Conservation (phyloP, 352 stramenopile species). For the Aphanomyces invadans region DNA sequence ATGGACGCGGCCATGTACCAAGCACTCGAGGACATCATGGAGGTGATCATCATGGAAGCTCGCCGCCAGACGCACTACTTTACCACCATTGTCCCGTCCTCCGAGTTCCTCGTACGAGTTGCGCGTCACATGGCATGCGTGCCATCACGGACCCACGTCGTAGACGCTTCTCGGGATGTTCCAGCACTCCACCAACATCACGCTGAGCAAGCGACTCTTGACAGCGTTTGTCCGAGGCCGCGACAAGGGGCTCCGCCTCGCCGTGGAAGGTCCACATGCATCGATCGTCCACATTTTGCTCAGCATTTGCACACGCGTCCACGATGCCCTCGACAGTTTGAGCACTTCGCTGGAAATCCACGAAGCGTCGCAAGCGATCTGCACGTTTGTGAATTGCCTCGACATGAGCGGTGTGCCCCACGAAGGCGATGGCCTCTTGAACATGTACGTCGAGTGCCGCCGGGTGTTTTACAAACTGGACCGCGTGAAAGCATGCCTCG, state of each 20-base stretch:
- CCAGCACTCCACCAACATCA: constrained; percentile 64
- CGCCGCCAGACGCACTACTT: constrained; percentile 65
- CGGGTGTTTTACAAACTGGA: constrained; percentile 85
- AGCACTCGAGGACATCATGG: constrained; percentile 57
- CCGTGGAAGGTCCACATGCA: constrained; percentile 61
- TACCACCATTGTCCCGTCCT: constrained; percentile 60
- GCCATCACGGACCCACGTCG: no score
- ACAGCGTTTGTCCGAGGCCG: constrained; percentile 50
- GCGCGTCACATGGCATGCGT: no score
- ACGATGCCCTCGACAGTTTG: constrained; percentile 77
- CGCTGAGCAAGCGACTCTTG: constrained; percentile 78
- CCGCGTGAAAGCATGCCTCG: constrained; percentile 49
- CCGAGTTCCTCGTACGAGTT: constrained; percentile 50
- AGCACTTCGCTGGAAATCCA: constrained; percentile 47
- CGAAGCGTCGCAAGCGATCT: constrained; percentile 60
- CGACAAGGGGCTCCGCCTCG: constrained; percentile 35
- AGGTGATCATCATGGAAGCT: constrained; percentile 69
- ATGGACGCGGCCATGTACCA: constrained; percentile 61
- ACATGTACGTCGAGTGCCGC: constrained; percentile 83
- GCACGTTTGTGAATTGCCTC: constrained; percentile 68
- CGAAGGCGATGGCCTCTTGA: constrained; percentile 73
- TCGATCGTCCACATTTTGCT: constrained; percentile 81
- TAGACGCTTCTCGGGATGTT: constrained; percentile 82
- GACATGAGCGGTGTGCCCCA: constrained; percentile 37
- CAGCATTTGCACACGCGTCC: constrained; percentile 72